Evolutionary conservation across 1,139 yeast species (phyloP), one percentile per base, ranked within the genome.

Genomic region (Candida sp.): DNA sequence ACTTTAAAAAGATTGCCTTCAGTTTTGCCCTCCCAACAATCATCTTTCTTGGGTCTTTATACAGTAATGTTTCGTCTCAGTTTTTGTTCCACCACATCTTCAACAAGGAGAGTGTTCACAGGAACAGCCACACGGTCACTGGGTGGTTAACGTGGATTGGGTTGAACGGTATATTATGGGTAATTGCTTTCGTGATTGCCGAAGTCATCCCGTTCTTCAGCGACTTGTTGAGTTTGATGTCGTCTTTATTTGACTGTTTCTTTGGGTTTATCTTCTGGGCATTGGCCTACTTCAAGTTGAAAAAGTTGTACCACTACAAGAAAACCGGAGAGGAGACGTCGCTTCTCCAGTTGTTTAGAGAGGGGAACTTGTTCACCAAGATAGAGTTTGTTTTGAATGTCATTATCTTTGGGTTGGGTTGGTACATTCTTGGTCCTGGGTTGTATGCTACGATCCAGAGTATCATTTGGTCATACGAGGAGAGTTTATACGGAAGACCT

Each of bases 211-310:
- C 88, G 11, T 83, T 84, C 65, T 84, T 84, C 64, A 75, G 83
- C 31, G 87, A 83, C 59, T 67, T 84, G 57, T 70, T 84, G 44
- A 75, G 85, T 5, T 69, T 84, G 60, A 83, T 84, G 87, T 78
- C 83, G n/a, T 82, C 88, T 3, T 68, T 84, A 48, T 84, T 84
- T 59, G 88, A 83, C 63, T 81, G 86, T 61, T 84, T 86, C 84
- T 84, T 84, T 59, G 88, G 88, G 0, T 84, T 80, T 60, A 80
- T 83, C 23, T 84, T 83, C 60, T 84, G 88, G 88, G 86, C 86
- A n/a, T 76, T 81, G 34, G 87, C 88, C 0, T 83, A 65, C 63
- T 73, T 83, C 61, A 75, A 75, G 58, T 67, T 78, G 56, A 53
- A 50, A 37, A 50, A 49, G 40, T 48, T 55, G 33, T 52, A 55